Conservation (phyloP, 1,284 basidiomycete species). For the Cystobasidium slooffiae region DNA sequence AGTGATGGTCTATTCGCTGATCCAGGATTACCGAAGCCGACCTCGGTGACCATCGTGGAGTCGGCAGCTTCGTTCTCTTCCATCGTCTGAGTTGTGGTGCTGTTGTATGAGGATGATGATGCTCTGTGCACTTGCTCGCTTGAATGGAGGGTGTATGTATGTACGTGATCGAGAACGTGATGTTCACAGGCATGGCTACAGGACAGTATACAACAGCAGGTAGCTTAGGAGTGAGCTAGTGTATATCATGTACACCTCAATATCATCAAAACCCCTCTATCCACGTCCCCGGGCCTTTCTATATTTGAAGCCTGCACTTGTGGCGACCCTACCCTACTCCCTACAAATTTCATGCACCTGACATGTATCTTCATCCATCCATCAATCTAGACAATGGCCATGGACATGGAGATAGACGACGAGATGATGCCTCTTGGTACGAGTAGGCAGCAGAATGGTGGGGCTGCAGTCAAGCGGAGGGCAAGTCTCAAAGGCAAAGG, state of each 20-base stretch:
- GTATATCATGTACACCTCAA: background rate
- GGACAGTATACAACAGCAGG: background rate
- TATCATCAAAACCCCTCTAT: background rate
- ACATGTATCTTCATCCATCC: background rate
- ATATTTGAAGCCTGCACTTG: background rate
- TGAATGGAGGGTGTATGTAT: background rate
- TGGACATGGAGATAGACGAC: constrained; percentile 27
- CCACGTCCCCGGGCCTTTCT: too few species aligned
- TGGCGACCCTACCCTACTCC: background rate
- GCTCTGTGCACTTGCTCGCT: background rate
- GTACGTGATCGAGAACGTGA: constrained; percentile 7
- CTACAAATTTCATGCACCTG: constrained; percentile 14
- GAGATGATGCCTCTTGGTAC: background rate
- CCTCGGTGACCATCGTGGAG: constrained; percentile 13
- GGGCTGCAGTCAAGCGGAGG: background rate
- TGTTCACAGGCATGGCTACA: background rate
- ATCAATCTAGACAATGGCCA: constrained; percentile 1
- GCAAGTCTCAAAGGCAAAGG: constrained; percentile 29
- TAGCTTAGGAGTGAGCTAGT: background rate
- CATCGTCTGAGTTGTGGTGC: background rate
- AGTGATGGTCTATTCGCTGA: constrained; percentile 13
- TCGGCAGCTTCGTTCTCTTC: constrained; percentile 11
- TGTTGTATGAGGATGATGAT: background rate
- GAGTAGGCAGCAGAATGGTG: background rate
- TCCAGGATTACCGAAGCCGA: constrained; percentile 9